Percentiles rank a stretch among this genome's conserved stretches.
These are phyloP conservation scores for Mortierella sp. DNA, from an alignment of 371 early-diverging fungal species.

Conservation along the genomic window DNA sequence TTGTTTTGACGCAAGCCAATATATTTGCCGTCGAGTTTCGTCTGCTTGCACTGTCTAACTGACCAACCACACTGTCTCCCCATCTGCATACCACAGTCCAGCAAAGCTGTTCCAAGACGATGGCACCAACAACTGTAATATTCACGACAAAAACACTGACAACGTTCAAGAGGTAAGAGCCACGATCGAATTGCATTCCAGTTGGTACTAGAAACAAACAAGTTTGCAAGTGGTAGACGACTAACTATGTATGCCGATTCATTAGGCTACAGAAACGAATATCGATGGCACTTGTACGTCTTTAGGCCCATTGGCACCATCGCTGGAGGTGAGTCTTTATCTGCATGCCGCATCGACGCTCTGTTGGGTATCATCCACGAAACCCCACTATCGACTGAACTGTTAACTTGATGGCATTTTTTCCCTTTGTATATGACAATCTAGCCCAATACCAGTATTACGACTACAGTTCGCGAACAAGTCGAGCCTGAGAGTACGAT, in stretches of 20 bases:
- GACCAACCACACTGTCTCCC: not conserved
- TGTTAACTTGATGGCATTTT: constrained; percentile 10
- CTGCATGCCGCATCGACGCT: no score
- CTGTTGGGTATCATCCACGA: no score
- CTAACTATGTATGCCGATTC: not conserved
- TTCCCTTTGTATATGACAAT: not conserved
- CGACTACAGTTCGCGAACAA: not conserved
- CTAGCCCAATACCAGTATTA: not conserved
- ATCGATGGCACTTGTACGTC: not conserved
- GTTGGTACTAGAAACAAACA: not conserved
- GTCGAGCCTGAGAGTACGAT: not conserved
- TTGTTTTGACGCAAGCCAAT: not conserved
- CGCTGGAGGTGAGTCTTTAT: constrained; percentile 36
- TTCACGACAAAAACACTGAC: not conserved
- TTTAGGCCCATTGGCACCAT: constrained; percentile 21
- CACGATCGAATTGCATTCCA: not conserved
- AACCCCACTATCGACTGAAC: not conserved
- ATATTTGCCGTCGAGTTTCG: no score
- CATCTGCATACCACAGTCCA: not conserved
- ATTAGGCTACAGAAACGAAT: not conserved
- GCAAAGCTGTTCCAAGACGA: constrained; percentile 20
- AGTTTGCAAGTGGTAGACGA: not conserved
- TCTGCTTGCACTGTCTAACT: no score
- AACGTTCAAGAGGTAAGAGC: not conserved
- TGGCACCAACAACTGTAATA: not conserved